Percentiles rank a stretch among this genome's conserved stretches.
phyloP scores from a whole-genome alignment of 140 eudicot species.

The Cichorium intybus region DNA sequence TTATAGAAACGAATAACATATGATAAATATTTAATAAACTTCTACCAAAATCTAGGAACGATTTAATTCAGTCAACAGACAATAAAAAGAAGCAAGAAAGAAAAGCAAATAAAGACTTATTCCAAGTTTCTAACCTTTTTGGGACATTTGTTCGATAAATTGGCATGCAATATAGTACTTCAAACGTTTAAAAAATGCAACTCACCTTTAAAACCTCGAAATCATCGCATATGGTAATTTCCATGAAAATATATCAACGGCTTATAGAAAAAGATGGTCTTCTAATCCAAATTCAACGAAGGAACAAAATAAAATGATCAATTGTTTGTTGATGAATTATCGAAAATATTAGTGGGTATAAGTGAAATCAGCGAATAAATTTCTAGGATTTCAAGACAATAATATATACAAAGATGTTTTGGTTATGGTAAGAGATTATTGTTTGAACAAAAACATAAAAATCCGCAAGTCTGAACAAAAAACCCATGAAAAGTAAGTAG shows the following conservation, averaged over 20 bases:
- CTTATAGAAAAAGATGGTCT: neutral
- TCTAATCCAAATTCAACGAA: neutral
- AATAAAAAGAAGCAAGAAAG: neutral
- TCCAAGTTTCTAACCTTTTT: constrained; percentile 13
- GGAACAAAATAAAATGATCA: constrained; percentile 4
- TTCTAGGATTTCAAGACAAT: constrained; percentile 14
- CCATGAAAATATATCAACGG: constrained; percentile 22
- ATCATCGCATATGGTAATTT: constrained; percentile 13
- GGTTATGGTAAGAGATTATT: neutral
- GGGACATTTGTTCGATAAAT: constrained; percentile 14
- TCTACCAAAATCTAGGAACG: constrained; percentile 10
- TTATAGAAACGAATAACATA: constrained; percentile 2
- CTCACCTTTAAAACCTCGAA: constrained; percentile 23
- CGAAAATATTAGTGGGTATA: constrained; percentile 7
- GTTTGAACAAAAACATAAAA: neutral
- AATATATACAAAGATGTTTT: constrained; percentile 10
- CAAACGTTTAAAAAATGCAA: neutral
- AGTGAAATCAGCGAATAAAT: constrained; percentile 12
- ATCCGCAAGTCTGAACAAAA: neutral
- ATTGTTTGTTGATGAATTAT: too few relatives aligned
- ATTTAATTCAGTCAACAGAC: constrained; percentile 20
- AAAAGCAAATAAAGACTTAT: constrained; percentile 10
- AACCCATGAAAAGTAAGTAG: neutral
- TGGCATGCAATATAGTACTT: constrained; percentile 6
- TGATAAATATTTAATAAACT: constrained; percentile 19